Conservation (phyloP, 2,329 filamentous ascomycete genomes). For the Nothophaeocryptopus gaeumannii region DNA sequence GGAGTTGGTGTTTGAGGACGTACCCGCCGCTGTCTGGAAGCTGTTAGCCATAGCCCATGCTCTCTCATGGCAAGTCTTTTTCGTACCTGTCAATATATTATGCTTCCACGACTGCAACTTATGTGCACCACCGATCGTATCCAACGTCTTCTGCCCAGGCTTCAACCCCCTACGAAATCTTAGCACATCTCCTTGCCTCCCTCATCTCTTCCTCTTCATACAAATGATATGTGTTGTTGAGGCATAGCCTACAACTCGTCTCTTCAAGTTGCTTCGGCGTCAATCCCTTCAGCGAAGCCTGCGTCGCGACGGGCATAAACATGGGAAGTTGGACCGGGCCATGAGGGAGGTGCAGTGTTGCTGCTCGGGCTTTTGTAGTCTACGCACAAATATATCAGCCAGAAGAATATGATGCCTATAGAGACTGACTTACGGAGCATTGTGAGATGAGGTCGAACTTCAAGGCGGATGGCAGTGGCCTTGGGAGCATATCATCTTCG, state of each 20-base stretch:
- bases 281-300: slow-evolving; percentile 89
- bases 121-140: slow-evolving; percentile 86
- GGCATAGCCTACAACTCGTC: slow-evolving; percentile 81
- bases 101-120: slow-evolving; percentile 92
- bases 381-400: slow-evolving; percentile 41
- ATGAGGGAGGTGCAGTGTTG: slow-evolving; percentile 83
- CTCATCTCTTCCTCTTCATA: slow-evolving; percentile 23
- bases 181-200: slow-evolving; percentile 1
- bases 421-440: slow-evolving; percentile 67
- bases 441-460: slow-evolving; percentile 74
- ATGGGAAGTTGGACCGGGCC: slow-evolving; percentile 85
- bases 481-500: slow-evolving; percentile 25
- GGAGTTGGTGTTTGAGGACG: background rate
- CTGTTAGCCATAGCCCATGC: slow-evolving; percentile 37
- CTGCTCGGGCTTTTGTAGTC: slow-evolving; percentile 93
- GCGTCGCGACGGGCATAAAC: slow-evolving; percentile 98
- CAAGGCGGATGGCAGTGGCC: slow-evolving; percentile 54
- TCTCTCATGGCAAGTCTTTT: slow-evolving; percentile 42
- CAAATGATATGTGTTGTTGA: slow-evolving; percentile 98
- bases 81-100: slow-evolving; percentile 76
- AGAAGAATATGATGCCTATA: background rate
- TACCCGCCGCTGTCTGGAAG: slow-evolving; percentile 13
- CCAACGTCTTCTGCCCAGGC: slow-evolving; percentile 84
- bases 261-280: slow-evolving; percentile 89
- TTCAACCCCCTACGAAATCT: slow-evolving; percentile 64